phyloP scores from a whole-genome alignment of 805 yeast species.

The Hanseniaspora opuntiae region DNA sequence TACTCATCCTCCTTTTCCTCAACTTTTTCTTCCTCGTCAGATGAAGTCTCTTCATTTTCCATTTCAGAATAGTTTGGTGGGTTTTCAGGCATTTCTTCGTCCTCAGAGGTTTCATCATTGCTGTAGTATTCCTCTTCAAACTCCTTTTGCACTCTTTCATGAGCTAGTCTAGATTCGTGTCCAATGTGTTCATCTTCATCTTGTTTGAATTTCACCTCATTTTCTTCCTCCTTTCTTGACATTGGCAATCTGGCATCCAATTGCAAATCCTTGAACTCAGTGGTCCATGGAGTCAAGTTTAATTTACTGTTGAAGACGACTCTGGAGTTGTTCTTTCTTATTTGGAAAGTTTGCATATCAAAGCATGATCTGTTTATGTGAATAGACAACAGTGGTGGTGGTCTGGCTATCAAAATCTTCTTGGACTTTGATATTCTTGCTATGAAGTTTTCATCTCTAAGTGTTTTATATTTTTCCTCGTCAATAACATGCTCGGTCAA shows the following conservation, averaged over 20 bases:
- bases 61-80: conserved; percentile 8
- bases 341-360: conserved; percentile 71
- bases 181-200: conserved; percentile 24
- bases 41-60: conserved; percentile 9
- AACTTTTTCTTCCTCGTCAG: conserved; percentile 12
- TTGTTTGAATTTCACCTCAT: conserved; percentile 16
- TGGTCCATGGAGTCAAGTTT: conserved; percentile 56
- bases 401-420: conserved; percentile 65
- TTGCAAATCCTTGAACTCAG: conserved; percentile 55
- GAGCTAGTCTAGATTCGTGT: conserved; percentile 12
- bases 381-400: conserved; percentile 69
- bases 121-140: conserved; percentile 26
- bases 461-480: conserved; percentile 61
- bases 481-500: conserved; percentile 55
- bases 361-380: conserved; percentile 90
- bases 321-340: conserved; percentile 69
- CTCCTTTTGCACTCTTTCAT: conserved; percentile 22
- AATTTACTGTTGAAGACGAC: conserved; percentile 63
- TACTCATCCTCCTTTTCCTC: conserved; percentile 12
- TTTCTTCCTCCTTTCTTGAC: conserved; percentile 44
- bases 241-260: conserved; percentile 69
- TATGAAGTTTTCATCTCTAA: conserved; percentile 63
- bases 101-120: conserved; percentile 21
- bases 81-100: conserved; percentile 9
- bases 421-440: conserved; percentile 70